Conservation (phyloP, 2,329 filamentous ascomycete genomes). For the Arthrobotrys entomopaga region DNA sequence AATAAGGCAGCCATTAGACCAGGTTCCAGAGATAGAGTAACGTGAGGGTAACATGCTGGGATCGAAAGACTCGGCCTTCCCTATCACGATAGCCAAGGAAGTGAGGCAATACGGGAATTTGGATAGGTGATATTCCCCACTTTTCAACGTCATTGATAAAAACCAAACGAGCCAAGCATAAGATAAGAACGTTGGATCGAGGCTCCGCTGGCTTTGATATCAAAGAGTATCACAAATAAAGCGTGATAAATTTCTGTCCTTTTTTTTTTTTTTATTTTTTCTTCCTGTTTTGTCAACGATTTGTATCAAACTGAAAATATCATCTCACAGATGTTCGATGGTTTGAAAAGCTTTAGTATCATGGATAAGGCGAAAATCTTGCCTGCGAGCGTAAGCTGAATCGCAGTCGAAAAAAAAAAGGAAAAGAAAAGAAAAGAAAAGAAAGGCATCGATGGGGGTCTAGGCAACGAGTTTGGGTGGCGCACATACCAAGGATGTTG, state of each 20-base stretch:
- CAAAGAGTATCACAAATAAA: conserved; percentile 4
- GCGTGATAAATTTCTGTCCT: neutral
- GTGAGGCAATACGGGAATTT: conserved; percentile 22
- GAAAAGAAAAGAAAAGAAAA: neutral
- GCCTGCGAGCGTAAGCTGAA: conserved; percentile 20
- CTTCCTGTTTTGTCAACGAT: too few species aligned
- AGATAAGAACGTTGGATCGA: conserved; percentile 5
- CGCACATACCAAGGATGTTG: conserved; percentile 17
- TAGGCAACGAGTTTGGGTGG: conserved; percentile 52
- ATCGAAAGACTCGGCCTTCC: conserved; percentile 25
- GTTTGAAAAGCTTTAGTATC: neutral
- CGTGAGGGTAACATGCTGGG: conserved; percentile 30
- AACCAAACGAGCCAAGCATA: neutral
- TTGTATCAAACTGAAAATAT: too few species aligned
- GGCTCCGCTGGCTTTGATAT: conserved; percentile 7
- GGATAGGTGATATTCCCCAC: conserved; percentile 32
- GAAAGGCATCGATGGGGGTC: conserved; percentile 34
- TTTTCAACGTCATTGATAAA: conserved; percentile 28
- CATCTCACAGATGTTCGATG: too few species aligned
- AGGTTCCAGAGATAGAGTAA: conserved; percentile 33
- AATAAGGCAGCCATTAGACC: conserved; percentile 40
- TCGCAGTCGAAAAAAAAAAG: conserved; percentile 1
- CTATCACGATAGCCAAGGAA: conserved; percentile 43
- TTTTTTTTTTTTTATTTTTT: neutral
- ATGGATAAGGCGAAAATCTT: conserved; percentile 40